These are phyloP conservation scores for Ophioceras dolichostomum DNA, from an alignment of 2,329 filamentous ascomycete genomes.

Conservation along the genomic window DNA sequence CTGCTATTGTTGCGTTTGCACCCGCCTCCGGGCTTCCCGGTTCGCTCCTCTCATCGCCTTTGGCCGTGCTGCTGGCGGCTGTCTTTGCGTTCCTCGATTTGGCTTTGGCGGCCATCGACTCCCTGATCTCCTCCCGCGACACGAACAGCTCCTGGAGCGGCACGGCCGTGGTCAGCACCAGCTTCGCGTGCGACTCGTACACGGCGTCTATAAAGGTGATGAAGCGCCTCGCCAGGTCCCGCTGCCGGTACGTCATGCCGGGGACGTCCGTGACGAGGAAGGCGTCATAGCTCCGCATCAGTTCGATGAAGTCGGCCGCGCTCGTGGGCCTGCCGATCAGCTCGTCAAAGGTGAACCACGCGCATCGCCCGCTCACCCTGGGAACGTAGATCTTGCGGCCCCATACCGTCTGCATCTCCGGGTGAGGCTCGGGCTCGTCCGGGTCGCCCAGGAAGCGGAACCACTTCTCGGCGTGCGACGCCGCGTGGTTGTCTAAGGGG, in stretches of 20 bases:
- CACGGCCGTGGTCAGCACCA: conserved; percentile 83
- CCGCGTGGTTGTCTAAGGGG: conserved; percentile 65
- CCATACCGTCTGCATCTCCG: conserved; percentile 78
- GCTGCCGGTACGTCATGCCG: conserved; percentile 75
- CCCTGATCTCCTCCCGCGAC: conserved; percentile 55
- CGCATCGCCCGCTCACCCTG: conserved; percentile 73
- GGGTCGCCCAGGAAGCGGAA: conserved; percentile 88
- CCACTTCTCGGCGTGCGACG: conserved; percentile 83
- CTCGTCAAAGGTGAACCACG: conserved; percentile 87
- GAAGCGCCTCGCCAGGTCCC: conserved; percentile 82
- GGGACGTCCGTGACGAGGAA: conserved; percentile 89
- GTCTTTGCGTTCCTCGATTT: conserved; percentile 24
- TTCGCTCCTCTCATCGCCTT: no score
- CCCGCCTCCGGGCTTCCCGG: no score
- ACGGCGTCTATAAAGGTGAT: conserved; percentile 97
- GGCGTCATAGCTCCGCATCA: conserved; percentile 79
- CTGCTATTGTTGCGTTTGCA: no score
- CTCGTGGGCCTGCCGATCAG: conserved; percentile 80
- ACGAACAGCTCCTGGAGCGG: conserved; percentile 80
- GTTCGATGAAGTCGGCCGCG: conserved; percentile 88
- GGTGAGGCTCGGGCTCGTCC: conserved; percentile 60
- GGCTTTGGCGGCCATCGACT: conserved; percentile 36
- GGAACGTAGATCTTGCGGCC: conserved; percentile 83
- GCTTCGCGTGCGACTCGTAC: conserved; percentile 85
- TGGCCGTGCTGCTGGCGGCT: neutral